Conservation (phyloP, 805 yeast species). For the Hanseniaspora lindneri region DNA sequence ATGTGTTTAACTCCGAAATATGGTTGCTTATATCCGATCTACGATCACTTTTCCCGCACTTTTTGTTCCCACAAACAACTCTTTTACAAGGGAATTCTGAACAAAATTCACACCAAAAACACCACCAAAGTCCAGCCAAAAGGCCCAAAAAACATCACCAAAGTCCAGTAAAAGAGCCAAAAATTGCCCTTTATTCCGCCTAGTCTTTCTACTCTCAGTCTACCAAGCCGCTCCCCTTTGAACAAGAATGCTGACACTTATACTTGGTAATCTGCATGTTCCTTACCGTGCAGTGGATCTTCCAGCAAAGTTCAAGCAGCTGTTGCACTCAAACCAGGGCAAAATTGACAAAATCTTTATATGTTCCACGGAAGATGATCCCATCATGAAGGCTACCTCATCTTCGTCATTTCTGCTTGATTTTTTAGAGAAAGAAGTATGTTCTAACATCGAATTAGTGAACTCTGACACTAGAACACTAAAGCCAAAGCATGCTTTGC, state of each 20-base stretch:
- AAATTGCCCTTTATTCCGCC: too few species aligned
- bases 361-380: constrained; percentile 12
- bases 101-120: too few species aligned
- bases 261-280: constrained; percentile 80
- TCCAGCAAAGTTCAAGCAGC: constrained; percentile 50
- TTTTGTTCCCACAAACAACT: too few species aligned
- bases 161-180: too few species aligned
- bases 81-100: too few species aligned
- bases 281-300: constrained; percentile 70
- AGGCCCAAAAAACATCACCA: too few species aligned
- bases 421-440: constrained; percentile 5
- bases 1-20: too few species aligned
- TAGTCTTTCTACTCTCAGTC: not conserved
- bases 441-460: constrained; percentile 5
- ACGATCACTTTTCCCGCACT: too few species aligned
- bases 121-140: too few species aligned
- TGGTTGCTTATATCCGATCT: too few species aligned
- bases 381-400: not conserved
- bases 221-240: too few species aligned
- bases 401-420: not conserved
- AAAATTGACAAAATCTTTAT: constrained; percentile 16
- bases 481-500: not conserved
- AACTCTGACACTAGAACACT: not conserved
- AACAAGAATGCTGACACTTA: constrained; percentile 50
- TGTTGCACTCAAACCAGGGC: constrained; percentile 25